Evolutionary conservation across 176 grass and related monocot genomes (phyloP).

Genomic region (Phoenix roebelenii): DNA sequence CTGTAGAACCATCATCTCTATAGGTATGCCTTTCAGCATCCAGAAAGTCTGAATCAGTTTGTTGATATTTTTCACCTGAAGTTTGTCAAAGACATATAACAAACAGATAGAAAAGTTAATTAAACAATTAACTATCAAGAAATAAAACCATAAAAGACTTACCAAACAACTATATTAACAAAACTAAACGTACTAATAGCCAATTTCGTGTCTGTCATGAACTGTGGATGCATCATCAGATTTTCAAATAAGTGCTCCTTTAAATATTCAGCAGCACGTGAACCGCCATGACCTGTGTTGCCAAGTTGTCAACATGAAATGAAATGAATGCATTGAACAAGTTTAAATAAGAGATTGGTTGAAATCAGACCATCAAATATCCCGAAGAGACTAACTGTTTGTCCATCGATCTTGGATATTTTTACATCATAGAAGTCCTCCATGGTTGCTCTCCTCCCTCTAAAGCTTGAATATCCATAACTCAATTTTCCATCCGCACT

Average conservation of each 20-base stretch:
- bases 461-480: slow-evolving; percentile 88
- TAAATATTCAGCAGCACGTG: slow-evolving; percentile 80
- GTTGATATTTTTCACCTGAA: slow-evolving; percentile 77
- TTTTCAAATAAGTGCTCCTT: slow-evolving; percentile 89
- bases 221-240: slow-evolving; percentile 77
- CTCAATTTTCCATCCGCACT: slow-evolving; percentile 79
- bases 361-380: slow-evolving; percentile 74
- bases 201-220: slow-evolving; percentile 82
- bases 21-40: slow-evolving; percentile 57
- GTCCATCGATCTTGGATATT: slow-evolving; percentile 57
- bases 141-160: too few relatives aligned
- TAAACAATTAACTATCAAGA: slow-evolving; percentile 10
- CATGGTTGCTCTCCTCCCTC: slow-evolving; percentile 75
- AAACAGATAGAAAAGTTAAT: not conserved
- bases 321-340: slow-evolving; percentile 2
- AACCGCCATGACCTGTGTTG: slow-evolving; percentile 78
- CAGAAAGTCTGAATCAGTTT: slow-evolving; percentile 81
- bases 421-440: slow-evolving; percentile 92
- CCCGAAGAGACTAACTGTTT: slow-evolving; percentile 77
- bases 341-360: slow-evolving; percentile 12
- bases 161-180: slow-evolving; percentile 13
- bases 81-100: slow-evolving; percentile 17
- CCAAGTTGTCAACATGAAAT: slow-evolving; percentile 24
- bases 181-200: slow-evolving; percentile 62
- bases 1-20: slow-evolving; percentile 91